Evolutionary conservation across 176 grass and related monocot species (phyloP).

Genomic region (Puya raimondii): DNA sequence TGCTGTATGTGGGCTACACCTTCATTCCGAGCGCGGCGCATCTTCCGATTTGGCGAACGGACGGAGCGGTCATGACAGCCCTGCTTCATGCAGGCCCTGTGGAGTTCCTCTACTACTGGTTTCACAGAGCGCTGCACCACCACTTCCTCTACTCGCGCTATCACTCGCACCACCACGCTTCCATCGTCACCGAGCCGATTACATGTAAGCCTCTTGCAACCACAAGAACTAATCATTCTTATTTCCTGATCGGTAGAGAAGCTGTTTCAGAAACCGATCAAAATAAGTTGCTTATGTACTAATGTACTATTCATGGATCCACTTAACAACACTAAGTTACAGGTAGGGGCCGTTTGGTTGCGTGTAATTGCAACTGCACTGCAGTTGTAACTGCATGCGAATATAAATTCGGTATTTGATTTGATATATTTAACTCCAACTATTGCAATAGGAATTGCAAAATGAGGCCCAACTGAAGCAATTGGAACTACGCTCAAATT

Average conservation of each 20-base stretch:
- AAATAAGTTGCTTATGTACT: no score
- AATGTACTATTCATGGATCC: no score
- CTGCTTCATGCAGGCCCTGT: constrained; percentile 53
- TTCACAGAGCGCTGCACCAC: constrained; percentile 84
- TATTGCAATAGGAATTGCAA: no score
- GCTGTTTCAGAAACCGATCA: no score
- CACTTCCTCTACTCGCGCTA: constrained; percentile 86
- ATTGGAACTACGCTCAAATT: no score
- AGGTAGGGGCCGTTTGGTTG: no score
- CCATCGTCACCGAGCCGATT: constrained; percentile 86
- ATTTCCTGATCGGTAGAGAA: neutral
- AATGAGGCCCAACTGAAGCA: no score
- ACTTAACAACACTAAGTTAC: no score
- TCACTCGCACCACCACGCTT: constrained; percentile 83
- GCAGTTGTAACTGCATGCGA: no score
- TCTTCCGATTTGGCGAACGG: constrained; percentile 50
- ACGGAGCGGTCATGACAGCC: constrained; percentile 33
- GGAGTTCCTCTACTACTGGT: constrained; percentile 98
- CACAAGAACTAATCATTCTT: neutral
- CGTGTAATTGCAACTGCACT: no score
- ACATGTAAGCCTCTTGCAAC: constrained; percentile 41
- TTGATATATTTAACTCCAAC: no score
- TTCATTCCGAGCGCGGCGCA: constrained; percentile 12
- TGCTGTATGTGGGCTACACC: constrained; percentile 29
- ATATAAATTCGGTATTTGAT: no score